phyloP scores from a whole-genome alignment of 73 alveolate species.

The Symbiodinium natans region DNA sequence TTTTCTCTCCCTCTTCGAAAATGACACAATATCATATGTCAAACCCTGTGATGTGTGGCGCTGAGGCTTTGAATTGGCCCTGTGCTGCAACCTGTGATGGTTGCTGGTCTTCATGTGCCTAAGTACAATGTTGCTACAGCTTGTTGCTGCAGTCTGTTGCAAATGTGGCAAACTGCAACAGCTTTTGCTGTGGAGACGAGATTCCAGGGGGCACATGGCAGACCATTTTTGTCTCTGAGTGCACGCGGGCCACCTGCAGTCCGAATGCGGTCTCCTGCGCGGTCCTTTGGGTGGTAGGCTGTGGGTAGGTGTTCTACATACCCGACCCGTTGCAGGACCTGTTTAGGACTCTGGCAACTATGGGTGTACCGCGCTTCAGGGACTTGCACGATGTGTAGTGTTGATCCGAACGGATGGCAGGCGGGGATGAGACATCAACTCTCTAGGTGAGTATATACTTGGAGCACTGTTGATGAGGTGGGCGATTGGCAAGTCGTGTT shows the following conservation, averaged over 20 bases:
- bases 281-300: too few relatives aligned
- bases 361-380: neutral
- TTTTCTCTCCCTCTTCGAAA: too few relatives aligned
- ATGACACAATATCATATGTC: too few relatives aligned
- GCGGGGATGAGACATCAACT: neutral
- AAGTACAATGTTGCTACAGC: too few relatives aligned
- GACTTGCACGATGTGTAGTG: neutral
- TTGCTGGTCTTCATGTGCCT: neutral
- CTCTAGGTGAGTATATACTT: too few relatives aligned
- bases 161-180: too few relatives aligned
- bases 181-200: neutral
- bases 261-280: conserved; percentile 3
- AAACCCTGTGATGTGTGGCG: neutral
- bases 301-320: too few relatives aligned
- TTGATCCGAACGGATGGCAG: neutral
- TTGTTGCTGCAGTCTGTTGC: too few relatives aligned
- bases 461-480: too few relatives aligned
- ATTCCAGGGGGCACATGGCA: neutral
- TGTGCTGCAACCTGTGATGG: conserved; percentile 16
- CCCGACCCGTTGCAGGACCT: too few relatives aligned
- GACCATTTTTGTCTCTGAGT: neutral
- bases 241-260: neutral
- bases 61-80: conserved; percentile 5
- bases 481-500: neutral
- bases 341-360: too few relatives aligned